phyloP scores from a whole-genome alignment of 768 basidiomycete genomes.

The Podaxis sp. region DNA sequence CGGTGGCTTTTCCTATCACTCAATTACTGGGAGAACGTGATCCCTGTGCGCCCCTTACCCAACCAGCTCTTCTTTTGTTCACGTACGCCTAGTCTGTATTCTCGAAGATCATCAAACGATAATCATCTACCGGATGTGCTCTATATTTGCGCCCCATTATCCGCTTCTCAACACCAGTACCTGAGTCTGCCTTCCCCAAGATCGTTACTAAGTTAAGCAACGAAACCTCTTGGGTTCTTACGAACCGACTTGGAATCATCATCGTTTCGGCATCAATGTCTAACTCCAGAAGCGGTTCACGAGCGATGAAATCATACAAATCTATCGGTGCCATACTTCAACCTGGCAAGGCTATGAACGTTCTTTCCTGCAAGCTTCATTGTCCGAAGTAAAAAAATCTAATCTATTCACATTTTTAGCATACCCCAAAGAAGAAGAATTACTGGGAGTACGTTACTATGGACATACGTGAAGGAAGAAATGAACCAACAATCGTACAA shows the following conservation, averaged over 20 bases:
- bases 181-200: background rate
- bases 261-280: background rate
- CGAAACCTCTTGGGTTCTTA: background rate
- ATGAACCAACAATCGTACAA: constrained; percentile 4
- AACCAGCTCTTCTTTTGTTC: background rate
- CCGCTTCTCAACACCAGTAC: background rate
- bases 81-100: background rate
- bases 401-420: constrained; percentile 7
- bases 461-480: background rate
- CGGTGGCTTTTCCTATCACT: background rate
- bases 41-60: background rate
- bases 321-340: background rate
- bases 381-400: background rate
- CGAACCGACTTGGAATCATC: background rate
- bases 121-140: background rate
- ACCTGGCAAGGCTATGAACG: background rate
- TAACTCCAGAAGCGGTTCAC: background rate
- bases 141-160: background rate
- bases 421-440: background rate
- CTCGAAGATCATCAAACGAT: background rate
- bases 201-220: background rate
- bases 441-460: constrained; percentile 12
- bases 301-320: background rate
- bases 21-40: background rate
- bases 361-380: background rate